Percentiles rank a stretch among this genome's conserved stretches.
Evolutionary conservation across 345 rosid genomes (phyloP).

Genomic region (Dipteronia sinensis): DNA sequence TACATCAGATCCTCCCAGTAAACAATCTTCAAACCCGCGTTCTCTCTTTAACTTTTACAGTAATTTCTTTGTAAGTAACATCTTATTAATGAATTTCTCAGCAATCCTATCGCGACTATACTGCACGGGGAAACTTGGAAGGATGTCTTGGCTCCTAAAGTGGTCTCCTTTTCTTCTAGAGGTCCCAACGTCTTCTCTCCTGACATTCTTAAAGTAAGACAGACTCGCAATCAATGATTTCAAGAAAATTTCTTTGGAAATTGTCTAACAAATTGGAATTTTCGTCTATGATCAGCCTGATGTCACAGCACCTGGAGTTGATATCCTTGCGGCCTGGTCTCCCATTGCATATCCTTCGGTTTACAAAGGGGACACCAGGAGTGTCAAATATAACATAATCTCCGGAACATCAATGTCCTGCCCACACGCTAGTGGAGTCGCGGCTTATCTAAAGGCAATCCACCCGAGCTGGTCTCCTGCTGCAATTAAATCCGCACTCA

Average conservation of each 20-base stretch:
- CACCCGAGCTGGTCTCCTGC: conserved; percentile 31
- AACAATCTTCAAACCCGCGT: neutral
- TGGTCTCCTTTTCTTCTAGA: conserved; percentile 30
- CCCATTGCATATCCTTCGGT: neutral
- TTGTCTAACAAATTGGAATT: neutral
- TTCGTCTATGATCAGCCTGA: conserved; percentile 17
- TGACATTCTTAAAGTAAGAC: conserved; percentile 18
- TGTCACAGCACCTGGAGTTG: conserved; percentile 30
- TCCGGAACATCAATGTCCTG: conserved; percentile 37
- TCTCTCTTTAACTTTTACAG: neutral
- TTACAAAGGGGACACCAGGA: conserved; percentile 12
- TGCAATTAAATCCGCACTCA: conserved; percentile 32
- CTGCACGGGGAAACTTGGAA: conserved; percentile 8
- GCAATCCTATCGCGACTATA: conserved; percentile 15
- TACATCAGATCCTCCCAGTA: neutral
- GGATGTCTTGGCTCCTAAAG: conserved; percentile 25
- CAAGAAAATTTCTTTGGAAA: neutral
- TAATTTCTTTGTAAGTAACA: neutral
- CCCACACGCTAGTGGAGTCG: conserved; percentile 28
- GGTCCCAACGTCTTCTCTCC: conserved; percentile 26
- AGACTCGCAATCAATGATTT: neutral
- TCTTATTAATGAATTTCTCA: neutral
- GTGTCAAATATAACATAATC: conserved; percentile 16
- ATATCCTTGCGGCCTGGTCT: conserved; percentile 32
- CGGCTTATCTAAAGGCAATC: conserved; percentile 24